Percentiles rank a stretch among this genome's conserved stretches.
These are phyloP conservation scores for Tolypocladium amazonense DNA, from an alignment of 2,329 filamentous ascomycete species.

Conservation along the genomic window DNA sequence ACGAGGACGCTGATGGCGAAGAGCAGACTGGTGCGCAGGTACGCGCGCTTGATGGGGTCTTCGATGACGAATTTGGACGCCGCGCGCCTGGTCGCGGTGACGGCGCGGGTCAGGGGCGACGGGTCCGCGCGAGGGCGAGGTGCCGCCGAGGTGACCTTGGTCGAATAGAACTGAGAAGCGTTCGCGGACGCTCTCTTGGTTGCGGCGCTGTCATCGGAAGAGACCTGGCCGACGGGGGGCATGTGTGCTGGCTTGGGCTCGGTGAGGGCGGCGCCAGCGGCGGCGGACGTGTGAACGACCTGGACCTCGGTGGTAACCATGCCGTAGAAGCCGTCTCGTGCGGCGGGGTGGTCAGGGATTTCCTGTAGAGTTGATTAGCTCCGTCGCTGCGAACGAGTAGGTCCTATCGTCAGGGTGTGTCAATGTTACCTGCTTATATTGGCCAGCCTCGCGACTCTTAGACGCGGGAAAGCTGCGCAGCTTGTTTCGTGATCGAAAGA, in stretches of 20 bases:
- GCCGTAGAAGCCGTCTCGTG: constrained; percentile 27
- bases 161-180: constrained; percentile 20
- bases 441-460: constrained; percentile 16
- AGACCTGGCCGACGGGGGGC: constrained; percentile 7
- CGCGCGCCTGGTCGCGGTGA: constrained; percentile 18
- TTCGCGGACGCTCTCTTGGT: constrained; percentile 7
- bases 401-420: neutral
- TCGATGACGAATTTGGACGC: constrained; percentile 22
- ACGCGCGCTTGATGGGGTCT: constrained; percentile 50
- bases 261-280: constrained; percentile 2
- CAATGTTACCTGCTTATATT: constrained; percentile 20
- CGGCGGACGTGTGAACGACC: constrained; percentile 21
- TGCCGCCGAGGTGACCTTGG: constrained; percentile 16
- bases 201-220: constrained; percentile 11
- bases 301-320: constrained; percentile 44
- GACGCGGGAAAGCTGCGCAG: constrained; percentile 39
- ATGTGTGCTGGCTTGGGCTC: constrained; percentile 14
- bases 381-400: too few species aligned
- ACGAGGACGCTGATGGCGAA: constrained; percentile 51
- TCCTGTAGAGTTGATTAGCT: neutral
- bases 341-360: neutral
- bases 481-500: constrained; percentile 47
- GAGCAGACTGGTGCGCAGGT: constrained; percentile 49
- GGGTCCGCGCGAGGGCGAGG: constrained; percentile 1
- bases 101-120: constrained; percentile 5